Evolutionary conservation across 805 yeast genomes (phyloP).

Genomic region (Wickerhamomyces rabaulensis): DNA sequence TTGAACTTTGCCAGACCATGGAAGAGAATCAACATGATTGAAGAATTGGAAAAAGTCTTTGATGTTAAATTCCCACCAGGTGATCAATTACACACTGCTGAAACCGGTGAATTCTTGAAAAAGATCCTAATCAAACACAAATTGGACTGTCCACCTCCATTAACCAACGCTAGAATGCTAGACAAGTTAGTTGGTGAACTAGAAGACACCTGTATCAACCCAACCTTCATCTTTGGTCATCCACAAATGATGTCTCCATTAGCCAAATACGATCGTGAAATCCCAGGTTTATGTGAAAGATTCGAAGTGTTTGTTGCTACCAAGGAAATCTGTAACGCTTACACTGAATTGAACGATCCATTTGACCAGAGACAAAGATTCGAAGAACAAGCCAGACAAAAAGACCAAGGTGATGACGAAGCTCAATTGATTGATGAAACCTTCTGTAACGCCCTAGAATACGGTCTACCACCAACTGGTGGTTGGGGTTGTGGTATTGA

Average conservation of each 20-base stretch:
- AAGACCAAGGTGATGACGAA: conserved; percentile 98
- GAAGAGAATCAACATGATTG: conserved; percentile 98
- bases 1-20: conserved; percentile 94
- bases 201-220: conserved; percentile 92
- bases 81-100: conserved; percentile 88
- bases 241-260: conserved; percentile 99
- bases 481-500: conserved; percentile 99
- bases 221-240: conserved; percentile 96
- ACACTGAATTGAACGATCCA: conserved; percentile 98
- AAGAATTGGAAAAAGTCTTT: conserved; percentile 83
- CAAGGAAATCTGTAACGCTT: conserved; percentile 96
- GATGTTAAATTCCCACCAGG: conserved; percentile 93
- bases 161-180: conserved; percentile 97
- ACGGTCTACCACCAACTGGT: conserved; percentile 98
- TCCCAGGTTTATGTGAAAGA: conserved; percentile 95
- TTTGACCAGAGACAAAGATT: conserved; percentile 96
- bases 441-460: conserved; percentile 96
- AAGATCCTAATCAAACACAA: conserved; percentile 71
- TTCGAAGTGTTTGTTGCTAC: conserved; percentile 98
- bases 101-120: conserved; percentile 87
- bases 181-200: conserved; percentile 96
- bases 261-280: conserved; percentile 90
- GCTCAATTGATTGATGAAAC: conserved; percentile 95
- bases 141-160: conserved; percentile 83
- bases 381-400: conserved; percentile 98